phyloP scores from a whole-genome alignment of 2,329 filamentous ascomycete species.

The Cercospora citrullina region DNA sequence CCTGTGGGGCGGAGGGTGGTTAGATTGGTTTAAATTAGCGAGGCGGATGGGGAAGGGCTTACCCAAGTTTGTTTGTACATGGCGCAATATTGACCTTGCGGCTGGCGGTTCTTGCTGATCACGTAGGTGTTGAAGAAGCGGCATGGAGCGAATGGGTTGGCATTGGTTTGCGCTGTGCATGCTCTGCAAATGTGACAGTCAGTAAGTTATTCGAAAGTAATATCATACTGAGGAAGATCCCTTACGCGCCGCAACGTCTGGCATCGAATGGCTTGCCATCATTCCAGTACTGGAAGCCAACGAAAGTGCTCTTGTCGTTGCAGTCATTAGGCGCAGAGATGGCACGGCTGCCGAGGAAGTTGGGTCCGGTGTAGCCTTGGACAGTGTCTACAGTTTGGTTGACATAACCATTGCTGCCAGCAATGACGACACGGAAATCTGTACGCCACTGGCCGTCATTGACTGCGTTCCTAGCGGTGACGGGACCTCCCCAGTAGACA shows the following conservation, averaged over 20 bases:
- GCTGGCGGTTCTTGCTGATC: constrained; percentile 25
- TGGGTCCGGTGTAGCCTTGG: constrained; percentile 21
- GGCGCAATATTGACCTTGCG: constrained; percentile 22
- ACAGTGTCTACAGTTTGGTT: constrained; percentile 8
- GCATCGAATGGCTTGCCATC: constrained; percentile 36
- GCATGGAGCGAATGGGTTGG: constrained; percentile 13
- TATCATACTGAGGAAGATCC: not conserved
- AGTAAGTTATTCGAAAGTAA: not conserved
- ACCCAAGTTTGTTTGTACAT: constrained; percentile 29
- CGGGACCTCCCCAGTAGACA: constrained; percentile 34
- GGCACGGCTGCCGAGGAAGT: constrained; percentile 27
- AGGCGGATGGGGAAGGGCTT: not conserved
- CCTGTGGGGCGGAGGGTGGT: not conserved
- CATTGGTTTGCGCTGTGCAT: constrained; percentile 6
- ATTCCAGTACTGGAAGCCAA: constrained; percentile 35
- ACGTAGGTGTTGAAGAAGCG: constrained; percentile 30
- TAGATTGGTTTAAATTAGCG: too few relatives aligned
- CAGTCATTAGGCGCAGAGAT: constrained; percentile 34
- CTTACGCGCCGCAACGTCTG: constrained; percentile 34
- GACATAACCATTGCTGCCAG: constrained; percentile 19
- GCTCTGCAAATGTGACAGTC: constrained; percentile 32
- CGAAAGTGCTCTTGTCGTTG: constrained; percentile 32
- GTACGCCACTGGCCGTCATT: constrained; percentile 33
- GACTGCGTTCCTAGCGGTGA: constrained; percentile 28
- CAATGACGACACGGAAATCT: constrained; percentile 22